Conservation (phyloP, 148 eudicot species). For the Camellia sinensis region DNA sequence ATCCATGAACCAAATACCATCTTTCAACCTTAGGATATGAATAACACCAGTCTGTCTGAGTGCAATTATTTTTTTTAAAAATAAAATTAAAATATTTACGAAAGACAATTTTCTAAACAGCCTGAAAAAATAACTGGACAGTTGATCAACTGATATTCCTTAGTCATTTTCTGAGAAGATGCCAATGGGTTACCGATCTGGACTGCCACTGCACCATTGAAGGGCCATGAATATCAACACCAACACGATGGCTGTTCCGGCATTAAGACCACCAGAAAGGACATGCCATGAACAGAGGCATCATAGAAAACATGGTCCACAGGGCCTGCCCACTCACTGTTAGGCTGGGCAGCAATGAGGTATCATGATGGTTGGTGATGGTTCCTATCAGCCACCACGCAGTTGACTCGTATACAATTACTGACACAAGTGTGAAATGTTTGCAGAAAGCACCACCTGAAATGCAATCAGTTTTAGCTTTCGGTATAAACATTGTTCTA, state of each 20-base stretch:
- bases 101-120: no score
- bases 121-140: slow-evolving; percentile 13
- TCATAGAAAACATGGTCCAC: slow-evolving; percentile 57
- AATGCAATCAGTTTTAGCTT: background rate
- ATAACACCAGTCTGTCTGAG: no score
- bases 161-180: slow-evolving; percentile 45
- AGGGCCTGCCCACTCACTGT: slow-evolving; percentile 69
- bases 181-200: slow-evolving; percentile 47
- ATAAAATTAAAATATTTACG: no score
- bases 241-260: slow-evolving; percentile 67
- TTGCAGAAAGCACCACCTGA: slow-evolving; percentile 43
- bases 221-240: slow-evolving; percentile 46
- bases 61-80: no score
- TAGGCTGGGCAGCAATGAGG: slow-evolving; percentile 37
- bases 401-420: slow-evolving; percentile 53
- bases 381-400: slow-evolving; percentile 76
- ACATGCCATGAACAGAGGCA: slow-evolving; percentile 74
- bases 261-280: slow-evolving; percentile 72
- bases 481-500: background rate
- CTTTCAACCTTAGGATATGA: no score
- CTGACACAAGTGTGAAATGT: slow-evolving; percentile 39
- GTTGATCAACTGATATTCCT: slow-evolving; percentile 27
- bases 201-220: slow-evolving; percentile 65
- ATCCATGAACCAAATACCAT: no score
- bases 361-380: slow-evolving; percentile 38